phyloP scores from a whole-genome alignment of 768 basidiomycete genomes.

The Pisolithus microcarpus region DNA sequence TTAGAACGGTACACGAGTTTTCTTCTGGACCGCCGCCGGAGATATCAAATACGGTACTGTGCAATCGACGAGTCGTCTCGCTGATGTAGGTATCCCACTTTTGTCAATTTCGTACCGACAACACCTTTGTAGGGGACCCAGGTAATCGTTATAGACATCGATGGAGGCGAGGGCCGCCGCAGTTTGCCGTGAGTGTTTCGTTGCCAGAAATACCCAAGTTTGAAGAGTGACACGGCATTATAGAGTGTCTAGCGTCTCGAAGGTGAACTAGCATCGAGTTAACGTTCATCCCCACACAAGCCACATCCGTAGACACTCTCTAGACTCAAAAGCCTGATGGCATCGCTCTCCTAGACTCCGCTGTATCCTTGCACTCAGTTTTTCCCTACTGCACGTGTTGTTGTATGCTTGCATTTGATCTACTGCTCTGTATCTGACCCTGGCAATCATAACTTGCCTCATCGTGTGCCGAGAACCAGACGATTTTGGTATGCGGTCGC shows the following conservation, averaged over 20 bases:
- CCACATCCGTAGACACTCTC: constrained; percentile 21
- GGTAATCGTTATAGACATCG: constrained; percentile 45
- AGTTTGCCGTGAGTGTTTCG: constrained; percentile 49
- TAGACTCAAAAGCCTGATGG: constrained; percentile 24
- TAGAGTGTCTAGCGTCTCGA: constrained; percentile 42
- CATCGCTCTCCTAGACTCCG: constrained; percentile 19
- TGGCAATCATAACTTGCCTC: constrained; percentile 8
- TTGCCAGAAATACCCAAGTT: neutral
- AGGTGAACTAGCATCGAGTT: constrained; percentile 31
- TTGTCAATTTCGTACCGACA: neutral
- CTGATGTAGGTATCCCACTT: constrained; percentile 42
- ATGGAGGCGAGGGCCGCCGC: constrained; percentile 36
- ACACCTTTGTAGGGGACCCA: constrained; percentile 48
- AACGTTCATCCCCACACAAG: constrained; percentile 11
- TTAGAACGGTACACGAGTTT: constrained; percentile 63
- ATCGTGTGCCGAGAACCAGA: constrained; percentile 10
- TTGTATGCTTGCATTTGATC: constrained; percentile 12
- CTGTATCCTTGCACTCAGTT: constrained; percentile 24
- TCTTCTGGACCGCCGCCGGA: constrained; percentile 54
- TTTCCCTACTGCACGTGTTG: constrained; percentile 23
- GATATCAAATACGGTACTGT: constrained; percentile 57
- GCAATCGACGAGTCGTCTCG: constrained; percentile 40
- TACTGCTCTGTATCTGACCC: constrained; percentile 18
- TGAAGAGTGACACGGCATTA: constrained; percentile 7
- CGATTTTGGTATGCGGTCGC: constrained; percentile 7